Evolutionary conservation across 2,329 filamentous ascomycete genomes (phyloP).

Genomic region (Blastomyces gilchristii): DNA sequence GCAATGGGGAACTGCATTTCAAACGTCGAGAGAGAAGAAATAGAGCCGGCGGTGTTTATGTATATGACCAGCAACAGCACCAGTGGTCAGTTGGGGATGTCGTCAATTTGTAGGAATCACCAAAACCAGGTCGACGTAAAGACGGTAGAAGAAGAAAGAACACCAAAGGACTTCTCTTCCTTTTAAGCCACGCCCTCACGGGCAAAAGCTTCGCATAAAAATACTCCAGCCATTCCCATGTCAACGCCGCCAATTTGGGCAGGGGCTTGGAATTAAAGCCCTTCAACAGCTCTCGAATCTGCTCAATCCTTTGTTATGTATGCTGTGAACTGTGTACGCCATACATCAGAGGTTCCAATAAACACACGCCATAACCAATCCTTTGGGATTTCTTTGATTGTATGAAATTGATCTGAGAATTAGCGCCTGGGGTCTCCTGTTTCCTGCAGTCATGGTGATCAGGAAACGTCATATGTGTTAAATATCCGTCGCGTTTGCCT

Average conservation of each 20-base stretch:
- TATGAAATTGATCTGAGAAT: background rate
- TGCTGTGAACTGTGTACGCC: background rate
- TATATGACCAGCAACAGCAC: background rate
- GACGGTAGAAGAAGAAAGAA: background rate
- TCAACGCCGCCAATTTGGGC: background rate
- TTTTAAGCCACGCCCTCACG: background rate
- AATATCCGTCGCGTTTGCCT: background rate
- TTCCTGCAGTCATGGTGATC: background rate
- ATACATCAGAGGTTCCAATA: background rate
- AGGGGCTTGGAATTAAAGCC: background rate
- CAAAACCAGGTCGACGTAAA: background rate
- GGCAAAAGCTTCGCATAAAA: background rate
- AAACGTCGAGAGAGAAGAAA: background rate
- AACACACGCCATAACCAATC: background rate
- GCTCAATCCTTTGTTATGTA: background rate
- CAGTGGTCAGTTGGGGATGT: background rate
- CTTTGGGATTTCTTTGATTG: background rate
- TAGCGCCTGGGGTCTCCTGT: background rate
- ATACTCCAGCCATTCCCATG: background rate
- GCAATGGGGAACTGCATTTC: background rate
- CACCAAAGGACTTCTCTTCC: background rate
- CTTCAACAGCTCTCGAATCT: background rate
- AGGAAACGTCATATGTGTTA: background rate
- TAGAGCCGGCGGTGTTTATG: background rate
- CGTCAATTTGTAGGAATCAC: background rate